These are phyloP conservation scores for Schizosaccharomyces osmophilus DNA, from an alignment of 805 yeast species.

Conservation along the genomic window DNA sequence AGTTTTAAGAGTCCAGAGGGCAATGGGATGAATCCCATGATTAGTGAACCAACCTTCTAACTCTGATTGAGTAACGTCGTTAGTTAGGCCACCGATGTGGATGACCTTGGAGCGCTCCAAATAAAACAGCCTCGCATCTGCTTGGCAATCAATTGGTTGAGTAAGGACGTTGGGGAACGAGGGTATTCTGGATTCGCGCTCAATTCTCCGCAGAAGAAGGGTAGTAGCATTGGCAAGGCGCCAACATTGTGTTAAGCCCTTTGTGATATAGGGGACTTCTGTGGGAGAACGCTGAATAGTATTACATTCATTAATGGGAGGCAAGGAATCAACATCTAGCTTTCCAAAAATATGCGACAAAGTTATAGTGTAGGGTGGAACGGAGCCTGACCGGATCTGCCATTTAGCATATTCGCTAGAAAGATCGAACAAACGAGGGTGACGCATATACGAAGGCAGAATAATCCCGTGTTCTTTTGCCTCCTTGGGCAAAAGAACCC, in stretches of 20 bases:
- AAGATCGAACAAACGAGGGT: slow-evolving; percentile 54
- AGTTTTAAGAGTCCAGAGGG: slow-evolving; percentile 68
- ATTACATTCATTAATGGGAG: slow-evolving; percentile 8
- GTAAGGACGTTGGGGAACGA: slow-evolving; percentile 33
- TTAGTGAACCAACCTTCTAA: slow-evolving; percentile 78
- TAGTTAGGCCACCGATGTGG: slow-evolving; percentile 55
- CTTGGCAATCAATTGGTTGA: slow-evolving; percentile 51
- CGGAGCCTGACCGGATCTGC: slow-evolving; percentile 37
- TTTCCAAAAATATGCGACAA: slow-evolving; percentile 22
- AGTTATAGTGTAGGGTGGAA: slow-evolving; percentile 12
- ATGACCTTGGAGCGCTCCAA: slow-evolving; percentile 56
- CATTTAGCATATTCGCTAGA: slow-evolving; percentile 48
- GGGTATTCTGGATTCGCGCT: slow-evolving; percentile 15
- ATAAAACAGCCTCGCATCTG: slow-evolving; percentile 43
- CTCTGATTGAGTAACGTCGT: slow-evolving; percentile 74
- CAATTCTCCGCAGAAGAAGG: slow-evolving; percentile 25
- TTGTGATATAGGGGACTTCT: slow-evolving; percentile 12
- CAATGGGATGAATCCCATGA: slow-evolving; percentile 63
- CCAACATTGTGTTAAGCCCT: slow-evolving; percentile 24
- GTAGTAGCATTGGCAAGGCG: slow-evolving; percentile 22
- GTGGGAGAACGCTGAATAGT: slow-evolving; percentile 3
- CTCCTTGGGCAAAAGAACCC: slow-evolving; percentile 59
- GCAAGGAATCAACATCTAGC: slow-evolving; percentile 17
- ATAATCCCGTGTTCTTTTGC: slow-evolving; percentile 51
- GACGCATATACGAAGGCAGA: slow-evolving; percentile 51